Evolutionary conservation across 2,329 filamentous ascomycete genomes (phyloP), one percentile per base, ranked within the genome.

Genomic region (Alternaria alternata): DNA sequence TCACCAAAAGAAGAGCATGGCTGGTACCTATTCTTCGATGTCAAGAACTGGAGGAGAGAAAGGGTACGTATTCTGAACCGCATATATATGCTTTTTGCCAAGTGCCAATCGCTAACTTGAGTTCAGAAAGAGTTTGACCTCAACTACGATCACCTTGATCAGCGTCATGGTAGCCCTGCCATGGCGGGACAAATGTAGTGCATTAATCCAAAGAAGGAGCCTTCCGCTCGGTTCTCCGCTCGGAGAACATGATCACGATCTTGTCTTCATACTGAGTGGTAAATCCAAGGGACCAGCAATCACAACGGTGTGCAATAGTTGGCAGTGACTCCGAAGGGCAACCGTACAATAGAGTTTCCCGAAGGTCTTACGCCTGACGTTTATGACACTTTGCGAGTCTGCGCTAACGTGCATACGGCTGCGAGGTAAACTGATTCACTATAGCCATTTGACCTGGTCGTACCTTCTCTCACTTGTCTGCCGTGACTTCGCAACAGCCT

Each of bases 1-100:
- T 80, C 78, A 43, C 79, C 81, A 43, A 80, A 81, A 49, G 78
- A 80, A 56, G 84, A 86, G 72, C 79, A 81, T 49, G 84, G 84
- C 22, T 80, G 82, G 67, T 86, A 85, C 73, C 76, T 86, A 56
- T 85, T 86, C 78, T 86, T 85, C 69, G 83, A 86, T 53, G 81
- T 83, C 14, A 81, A 75, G 52, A 81, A 83, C 64, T 86, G 84
- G 84, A 79, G 82, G 54, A 76, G 83, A 59, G 82, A 85, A 66
- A 77, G 83, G 71, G 81, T 82, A 75, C 47, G 73, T 69, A 20
- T 22, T 46, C 49, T 12, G 9, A 55, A 22, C 26, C 49, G 11
- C 60, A 54, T 20, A 28, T 28, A 22, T 22, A 5, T 47, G 24
- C 26, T 8, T 4, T n/a, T 16, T 20, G 16, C 28, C n/a, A 22